Conservation (phyloP, 2,329 filamentous ascomycete species). For the Pezicula neosporulosa region DNA sequence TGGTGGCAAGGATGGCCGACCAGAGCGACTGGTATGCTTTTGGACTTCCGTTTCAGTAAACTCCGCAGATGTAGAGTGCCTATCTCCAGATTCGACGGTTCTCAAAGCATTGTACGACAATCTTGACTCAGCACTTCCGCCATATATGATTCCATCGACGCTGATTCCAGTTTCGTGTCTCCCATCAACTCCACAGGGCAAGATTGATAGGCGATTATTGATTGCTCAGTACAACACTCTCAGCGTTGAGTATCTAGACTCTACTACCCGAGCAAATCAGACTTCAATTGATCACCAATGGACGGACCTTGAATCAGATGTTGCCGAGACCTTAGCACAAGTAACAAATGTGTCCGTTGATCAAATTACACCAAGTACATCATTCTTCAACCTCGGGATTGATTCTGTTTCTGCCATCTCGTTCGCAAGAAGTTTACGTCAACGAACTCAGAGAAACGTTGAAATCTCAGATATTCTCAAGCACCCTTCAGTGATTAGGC, state of each 20-base stretch:
- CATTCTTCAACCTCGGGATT: slow-evolving; percentile 74
- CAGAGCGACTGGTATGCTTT: slow-evolving; percentile 63
- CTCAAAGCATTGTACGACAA: slow-evolving; percentile 48
- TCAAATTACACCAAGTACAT: slow-evolving; percentile 59
- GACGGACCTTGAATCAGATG: slow-evolving; percentile 49
- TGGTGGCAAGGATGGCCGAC: slow-evolving; percentile 30
- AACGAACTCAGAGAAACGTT: slow-evolving; percentile 42
- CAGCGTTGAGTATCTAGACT: slow-evolving; percentile 37
- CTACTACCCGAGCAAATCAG: slow-evolving; percentile 21
- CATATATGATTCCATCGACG: slow-evolving; percentile 77
- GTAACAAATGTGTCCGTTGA: slow-evolving; percentile 41
- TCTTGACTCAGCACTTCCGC: slow-evolving; percentile 55
- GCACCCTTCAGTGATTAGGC: slow-evolving; percentile 60
- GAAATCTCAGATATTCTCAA: slow-evolving; percentile 69
- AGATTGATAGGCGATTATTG: slow-evolving; percentile 62
- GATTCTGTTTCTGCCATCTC: slow-evolving; percentile 82
- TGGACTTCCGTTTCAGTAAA: slow-evolving; percentile 47
- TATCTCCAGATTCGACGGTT: slow-evolving; percentile 32
- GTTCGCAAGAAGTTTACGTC: slow-evolving; percentile 55
- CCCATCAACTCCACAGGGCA: slow-evolving; percentile 72
- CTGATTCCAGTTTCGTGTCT: slow-evolving; percentile 67
- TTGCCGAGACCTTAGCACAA: slow-evolving; percentile 53
- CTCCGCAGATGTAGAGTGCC: slow-evolving; percentile 13
- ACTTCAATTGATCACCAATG: slow-evolving; percentile 32
- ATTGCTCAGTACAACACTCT: slow-evolving; percentile 44